phyloP scores from a whole-genome alignment of 1,284 basidiomycete species.

The Malassezia arunalokei region DNA sequence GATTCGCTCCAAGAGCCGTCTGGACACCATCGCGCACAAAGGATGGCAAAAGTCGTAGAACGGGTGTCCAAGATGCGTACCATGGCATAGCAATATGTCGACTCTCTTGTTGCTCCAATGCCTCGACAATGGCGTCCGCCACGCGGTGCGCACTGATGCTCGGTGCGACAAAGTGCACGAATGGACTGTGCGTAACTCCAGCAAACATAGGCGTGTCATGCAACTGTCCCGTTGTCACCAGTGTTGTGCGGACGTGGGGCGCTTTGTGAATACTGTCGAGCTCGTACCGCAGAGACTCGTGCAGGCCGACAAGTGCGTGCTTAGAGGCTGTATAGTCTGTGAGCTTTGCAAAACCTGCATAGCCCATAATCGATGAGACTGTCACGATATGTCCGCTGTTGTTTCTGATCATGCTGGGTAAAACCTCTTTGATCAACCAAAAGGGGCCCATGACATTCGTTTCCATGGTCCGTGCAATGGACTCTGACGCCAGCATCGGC shows the following conservation, averaged over 20 bases:
- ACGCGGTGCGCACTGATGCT: constrained; percentile 21
- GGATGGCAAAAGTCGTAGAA: constrained; percentile 22
- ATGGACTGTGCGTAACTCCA: constrained; percentile 14
- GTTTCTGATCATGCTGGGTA: constrained; percentile 71
- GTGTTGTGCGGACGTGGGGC: constrained; percentile 26
- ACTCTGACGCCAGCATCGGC: constrained; percentile 62
- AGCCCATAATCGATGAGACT: constrained; percentile 60
- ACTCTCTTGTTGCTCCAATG: constrained; percentile 23
- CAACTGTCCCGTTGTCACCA: constrained; percentile 33
- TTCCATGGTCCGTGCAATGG: constrained; percentile 59
- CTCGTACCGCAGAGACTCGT: constrained; percentile 40
- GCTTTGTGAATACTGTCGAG: constrained; percentile 27
- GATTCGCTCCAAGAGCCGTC: constrained; percentile 7
- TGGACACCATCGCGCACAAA: constrained; percentile 13
- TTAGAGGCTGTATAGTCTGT: constrained; percentile 46
- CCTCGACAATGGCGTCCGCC: constrained; percentile 20
- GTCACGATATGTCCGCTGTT: constrained; percentile 70
- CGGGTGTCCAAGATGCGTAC: constrained; percentile 31
- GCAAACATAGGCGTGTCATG: constrained; percentile 29
- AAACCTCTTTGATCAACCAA: constrained; percentile 78
- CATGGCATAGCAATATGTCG: constrained; percentile 25
- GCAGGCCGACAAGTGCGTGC: constrained; percentile 40
- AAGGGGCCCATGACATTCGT: constrained; percentile 81
- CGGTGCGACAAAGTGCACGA: constrained; percentile 30
- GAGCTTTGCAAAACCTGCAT: constrained; percentile 65